Evolutionary conservation across 768 basidiomycete species (phyloP), one percentile per base, ranked within the genome.

Genomic region (Suillus occidentalis): DNA sequence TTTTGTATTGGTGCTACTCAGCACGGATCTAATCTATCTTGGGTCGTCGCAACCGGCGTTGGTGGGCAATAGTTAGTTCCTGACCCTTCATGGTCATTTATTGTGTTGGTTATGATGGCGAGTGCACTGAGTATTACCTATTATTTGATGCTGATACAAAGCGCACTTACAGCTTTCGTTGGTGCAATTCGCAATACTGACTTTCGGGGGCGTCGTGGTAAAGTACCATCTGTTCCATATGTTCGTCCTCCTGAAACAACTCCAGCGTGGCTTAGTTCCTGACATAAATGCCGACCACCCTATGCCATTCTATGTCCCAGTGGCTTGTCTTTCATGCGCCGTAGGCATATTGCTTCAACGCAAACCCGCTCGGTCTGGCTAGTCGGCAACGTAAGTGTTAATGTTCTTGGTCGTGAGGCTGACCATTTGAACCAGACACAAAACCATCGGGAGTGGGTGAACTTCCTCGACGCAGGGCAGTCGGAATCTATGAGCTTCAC

Each of bases 361-460:
- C n/a, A 40, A 31, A 25, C 50, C 13, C 63, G 22, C 31, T 34
- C 74, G 71, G 66, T 28, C 25, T 72, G 73, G 71, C 69, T 74
- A 3, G 71, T 55, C 16, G 62, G 72, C 45, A 34, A 34, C 34
- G 34, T 7, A 34, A 34, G 34, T 34, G 34, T 34, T 34, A 7
- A 34, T 34, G 34, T 34, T 34, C 34, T 7, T 34, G 34, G 34
- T 34, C 34, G 34, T 34, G 34, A 34, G 6, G 34, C 34, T 34
- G 34, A 34, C 34, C 34, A 7, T 34, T 34, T 34, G 34, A 34
- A 7, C 34, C 34, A 34, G 34, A 34, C 4, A 5, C 34, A 34
- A 7, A 34, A 34, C 6, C 34, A 34, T 34, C 6, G 34, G 34
- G 5, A 34, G 6, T 34, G 34, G 6, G 34, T 7, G 34, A 34